phyloP scores from a whole-genome alignment of 1,284 basidiomycete species.

The Anthracocystis walkeri region DNA sequence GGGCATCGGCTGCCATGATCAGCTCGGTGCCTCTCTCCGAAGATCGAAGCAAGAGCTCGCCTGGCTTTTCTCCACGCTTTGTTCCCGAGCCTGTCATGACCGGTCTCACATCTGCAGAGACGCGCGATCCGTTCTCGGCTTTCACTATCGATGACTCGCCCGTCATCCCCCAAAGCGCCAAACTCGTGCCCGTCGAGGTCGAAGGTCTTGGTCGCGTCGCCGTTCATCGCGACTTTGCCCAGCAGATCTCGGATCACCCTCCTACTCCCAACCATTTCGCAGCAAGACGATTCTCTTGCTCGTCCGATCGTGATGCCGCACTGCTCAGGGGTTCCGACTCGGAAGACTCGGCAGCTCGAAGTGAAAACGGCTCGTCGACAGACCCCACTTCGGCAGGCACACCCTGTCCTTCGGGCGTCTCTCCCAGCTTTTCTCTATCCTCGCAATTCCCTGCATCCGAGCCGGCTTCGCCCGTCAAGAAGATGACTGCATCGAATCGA shows the following conservation, averaged over 20 bases:
- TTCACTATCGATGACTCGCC: slow-evolving; percentile 30
- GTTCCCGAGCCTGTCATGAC: slow-evolving; percentile 30
- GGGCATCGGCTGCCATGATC: slow-evolving; percentile 53
- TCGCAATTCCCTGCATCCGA: slow-evolving; percentile 56
- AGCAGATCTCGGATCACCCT: slow-evolving; percentile 46
- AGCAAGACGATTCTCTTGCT: slow-evolving; percentile 22
- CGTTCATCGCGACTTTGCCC: slow-evolving; percentile 44
- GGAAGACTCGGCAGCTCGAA: slow-evolving; percentile 46
- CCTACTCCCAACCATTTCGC: slow-evolving; percentile 15
- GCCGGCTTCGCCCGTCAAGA: slow-evolving; percentile 45
- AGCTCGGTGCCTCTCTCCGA: slow-evolving; percentile 40
- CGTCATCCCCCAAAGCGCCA: slow-evolving; percentile 23
- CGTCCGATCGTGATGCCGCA: slow-evolving; percentile 32
- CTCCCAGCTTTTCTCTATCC: slow-evolving; percentile 53
- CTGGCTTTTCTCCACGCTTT: slow-evolving; percentile 40
- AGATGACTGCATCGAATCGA: slow-evolving; percentile 12
- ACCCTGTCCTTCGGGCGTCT: slow-evolving; percentile 44
- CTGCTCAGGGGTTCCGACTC: slow-evolving; percentile 44
- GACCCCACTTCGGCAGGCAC: slow-evolving; percentile 50
- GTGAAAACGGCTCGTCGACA: slow-evolving; percentile 44
- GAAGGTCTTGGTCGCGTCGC: slow-evolving; percentile 48
- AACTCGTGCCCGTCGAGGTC: slow-evolving; percentile 51
- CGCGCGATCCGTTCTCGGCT: slow-evolving; percentile 37
- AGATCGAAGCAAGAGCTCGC: slow-evolving; percentile 32
- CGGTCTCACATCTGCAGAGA: slow-evolving; percentile 18